Conservation (phyloP, 2,329 filamentous ascomycete genomes). For the Phaeosphaeria sp. region DNA sequence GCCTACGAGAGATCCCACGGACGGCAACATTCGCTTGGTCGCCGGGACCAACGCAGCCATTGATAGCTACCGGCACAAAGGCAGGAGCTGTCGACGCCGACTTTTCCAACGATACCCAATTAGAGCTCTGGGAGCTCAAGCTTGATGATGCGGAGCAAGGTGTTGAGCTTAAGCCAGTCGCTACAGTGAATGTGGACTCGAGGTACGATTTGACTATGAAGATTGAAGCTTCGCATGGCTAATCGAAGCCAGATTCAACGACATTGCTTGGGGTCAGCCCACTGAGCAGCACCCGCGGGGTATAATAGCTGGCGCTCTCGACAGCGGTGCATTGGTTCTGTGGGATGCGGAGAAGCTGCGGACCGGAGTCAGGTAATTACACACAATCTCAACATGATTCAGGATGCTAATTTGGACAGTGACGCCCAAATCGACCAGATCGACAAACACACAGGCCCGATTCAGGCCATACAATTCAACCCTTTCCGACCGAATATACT, state of each 20-base stretch:
- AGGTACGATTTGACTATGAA: conserved; percentile 64
- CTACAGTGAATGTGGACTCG: conserved; percentile 84
- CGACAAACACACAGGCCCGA: conserved; percentile 87
- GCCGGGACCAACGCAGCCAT: conserved; percentile 76
- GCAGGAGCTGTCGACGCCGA: conserved; percentile 95
- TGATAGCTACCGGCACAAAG: conserved; percentile 91
- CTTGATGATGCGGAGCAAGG: conserved; percentile 78
- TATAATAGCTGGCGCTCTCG: conserved; percentile 92
- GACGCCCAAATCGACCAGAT: conserved; percentile 87
- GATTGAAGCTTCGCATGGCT: conserved; percentile 15
- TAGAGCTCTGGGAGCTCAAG: conserved; percentile 94
- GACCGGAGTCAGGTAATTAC: conserved; percentile 57
- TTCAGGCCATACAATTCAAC: conserved; percentile 97
- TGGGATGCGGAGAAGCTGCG: conserved; percentile 84
- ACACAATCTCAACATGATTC: conserved; percentile 52
- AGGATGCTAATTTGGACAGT: conserved; percentile 47
- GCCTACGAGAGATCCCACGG: conserved; percentile 92
- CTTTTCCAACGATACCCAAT: conserved; percentile 95
- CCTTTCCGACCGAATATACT: conserved; percentile 88
- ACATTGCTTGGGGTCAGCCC: conserved; percentile 90
- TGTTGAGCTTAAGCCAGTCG: conserved; percentile 84
- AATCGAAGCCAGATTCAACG: conserved; percentile 76
- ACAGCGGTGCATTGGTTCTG: conserved; percentile 90
- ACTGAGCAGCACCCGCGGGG: conserved; percentile 80
- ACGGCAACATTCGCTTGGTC: conserved; percentile 99